These are phyloP conservation scores for Dictyostelium capitatum DNA, from an alignment of 78 protist species.

Conservation along the genomic window DNA sequence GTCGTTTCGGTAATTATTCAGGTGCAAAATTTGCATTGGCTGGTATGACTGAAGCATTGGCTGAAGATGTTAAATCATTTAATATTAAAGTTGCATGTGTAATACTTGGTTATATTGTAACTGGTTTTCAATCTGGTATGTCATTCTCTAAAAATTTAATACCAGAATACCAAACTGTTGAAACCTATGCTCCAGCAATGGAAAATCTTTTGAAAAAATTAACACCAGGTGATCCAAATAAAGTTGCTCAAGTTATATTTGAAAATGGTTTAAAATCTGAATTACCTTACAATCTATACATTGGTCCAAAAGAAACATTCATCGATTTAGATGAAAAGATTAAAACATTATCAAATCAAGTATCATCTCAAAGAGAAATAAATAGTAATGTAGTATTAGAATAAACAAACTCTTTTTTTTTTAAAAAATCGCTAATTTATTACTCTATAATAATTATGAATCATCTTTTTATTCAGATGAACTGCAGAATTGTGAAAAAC, in stretches of 20 bases:
- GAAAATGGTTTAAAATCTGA: background rate
- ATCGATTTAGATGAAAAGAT: background rate
- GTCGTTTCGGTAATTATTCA: slow-evolving; percentile 13
- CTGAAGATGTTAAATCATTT: slow-evolving; percentile 38
- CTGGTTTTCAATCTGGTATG: background rate
- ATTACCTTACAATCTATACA: background rate
- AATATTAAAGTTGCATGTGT: slow-evolving; percentile 13
- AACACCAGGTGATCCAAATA: background rate
- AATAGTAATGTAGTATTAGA: background rate
- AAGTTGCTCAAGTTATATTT: background rate
- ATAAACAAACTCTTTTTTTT: too few relatives aligned
- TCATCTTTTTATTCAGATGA: too few relatives aligned
- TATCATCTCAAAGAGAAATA: background rate
- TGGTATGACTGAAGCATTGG: slow-evolving; percentile 22
- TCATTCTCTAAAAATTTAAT: background rate
- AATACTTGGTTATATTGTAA: background rate
- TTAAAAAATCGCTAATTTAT: too few relatives aligned
- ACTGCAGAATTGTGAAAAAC: too few relatives aligned
- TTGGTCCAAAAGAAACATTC: slow-evolving; percentile 23
- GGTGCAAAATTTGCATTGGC: slow-evolving; percentile 20
- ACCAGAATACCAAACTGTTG: background rate
- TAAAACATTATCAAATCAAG: background rate
- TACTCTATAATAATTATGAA: too few relatives aligned
- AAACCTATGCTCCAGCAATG: background rate
- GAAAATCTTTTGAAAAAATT: background rate